Evolutionary conservation across 345 rosid genomes (phyloP).

Genomic region (Tarenaya hassleriana): DNA sequence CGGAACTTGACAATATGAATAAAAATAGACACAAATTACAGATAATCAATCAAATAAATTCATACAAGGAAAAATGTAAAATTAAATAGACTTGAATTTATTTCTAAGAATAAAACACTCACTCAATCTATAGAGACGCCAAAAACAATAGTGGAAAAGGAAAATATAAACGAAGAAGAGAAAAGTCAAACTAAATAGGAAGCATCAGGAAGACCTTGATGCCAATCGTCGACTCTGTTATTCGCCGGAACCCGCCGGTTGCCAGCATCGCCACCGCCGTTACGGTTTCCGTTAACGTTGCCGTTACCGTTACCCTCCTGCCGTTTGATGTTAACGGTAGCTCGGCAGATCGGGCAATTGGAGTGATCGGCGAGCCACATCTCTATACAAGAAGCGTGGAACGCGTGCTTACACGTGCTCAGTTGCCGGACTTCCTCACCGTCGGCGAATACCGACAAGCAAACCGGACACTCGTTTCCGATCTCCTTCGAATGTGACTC

Average conservation of each 20-base stretch:
- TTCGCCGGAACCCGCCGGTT: conserved; percentile 15
- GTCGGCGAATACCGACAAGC: conserved; percentile 46
- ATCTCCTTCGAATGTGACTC: conserved; percentile 42
- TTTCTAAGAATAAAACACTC: no score
- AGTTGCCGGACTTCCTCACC: conserved; percentile 53
- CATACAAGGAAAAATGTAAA: no score
- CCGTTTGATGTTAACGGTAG: conserved; percentile 39
- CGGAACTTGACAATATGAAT: no score
- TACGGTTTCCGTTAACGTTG: conserved; percentile 7
- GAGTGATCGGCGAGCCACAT: conserved; percentile 52
- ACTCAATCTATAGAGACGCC: no score
- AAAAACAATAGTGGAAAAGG: no score
- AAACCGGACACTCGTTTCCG: conserved; percentile 69
- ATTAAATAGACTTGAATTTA: no score
- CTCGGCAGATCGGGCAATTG: conserved; percentile 73
- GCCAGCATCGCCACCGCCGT: conserved; percentile 15
- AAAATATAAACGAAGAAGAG: not conserved
- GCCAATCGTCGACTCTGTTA: conserved; percentile 40
- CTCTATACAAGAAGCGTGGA: conserved; percentile 60
- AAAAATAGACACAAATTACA: no score
- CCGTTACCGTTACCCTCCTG: conserved; percentile 23
- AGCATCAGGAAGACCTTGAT: conserved; percentile 68
- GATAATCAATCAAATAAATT: no score
- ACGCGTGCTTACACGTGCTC: conserved; percentile 59
- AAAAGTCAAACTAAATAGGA: conserved; percentile 46